Evolutionary conservation across 163 green algal species (phyloP), one percentile per base, ranked within the genome.

Genomic region (Prototheca stagnorum): DNA sequence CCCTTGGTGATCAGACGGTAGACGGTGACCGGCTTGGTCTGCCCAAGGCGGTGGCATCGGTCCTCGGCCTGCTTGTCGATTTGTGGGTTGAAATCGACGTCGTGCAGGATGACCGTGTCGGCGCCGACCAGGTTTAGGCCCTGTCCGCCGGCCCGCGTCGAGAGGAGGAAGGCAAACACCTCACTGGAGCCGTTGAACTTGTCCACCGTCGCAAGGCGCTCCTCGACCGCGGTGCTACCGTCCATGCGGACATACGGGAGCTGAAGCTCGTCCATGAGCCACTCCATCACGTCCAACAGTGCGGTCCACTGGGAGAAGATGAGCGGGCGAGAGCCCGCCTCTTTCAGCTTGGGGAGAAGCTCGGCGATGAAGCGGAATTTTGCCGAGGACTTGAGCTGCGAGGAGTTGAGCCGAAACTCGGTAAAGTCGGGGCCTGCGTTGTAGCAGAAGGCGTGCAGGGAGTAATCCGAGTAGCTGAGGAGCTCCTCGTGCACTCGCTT

Each of bases 71-170:
- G 79, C 3, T 58, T 39, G 59, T 90, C 79, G n/a, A 81, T 74
- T 64, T 83, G 70, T 4, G 78, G 78, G 50, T 88, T 88, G 75
- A 88, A 91, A 65, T 88, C 86, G 39, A 91, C 71, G 54, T 97
- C 87, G 57, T 95, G 82, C 54, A 97, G 63, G 47, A 95, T 82
- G 41, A 97, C 88, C 0, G 85, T 92, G 70, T 95, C 85, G 14
- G 88, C 88, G 22, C 83, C 85, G 7, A 78, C 85, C 23, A 93
- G 77, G 67, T 93, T 93, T 34, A 93, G 72, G 12, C 62, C 62
- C 55, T 72, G 62, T 11, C 85, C 85, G 15, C 85, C 85, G 8
- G 85, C 85, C 21, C 85, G 69, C 12, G 83, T 93, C 25, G 79
- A 87, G 15, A 97, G 72, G 54, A 97, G 68, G 43, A 97, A 93